Evolutionary conservation across 2,329 filamentous ascomycete species (phyloP), one percentile per base, ranked within the genome.

Genomic region (Pseudocercospora pini-densiflorae): DNA sequence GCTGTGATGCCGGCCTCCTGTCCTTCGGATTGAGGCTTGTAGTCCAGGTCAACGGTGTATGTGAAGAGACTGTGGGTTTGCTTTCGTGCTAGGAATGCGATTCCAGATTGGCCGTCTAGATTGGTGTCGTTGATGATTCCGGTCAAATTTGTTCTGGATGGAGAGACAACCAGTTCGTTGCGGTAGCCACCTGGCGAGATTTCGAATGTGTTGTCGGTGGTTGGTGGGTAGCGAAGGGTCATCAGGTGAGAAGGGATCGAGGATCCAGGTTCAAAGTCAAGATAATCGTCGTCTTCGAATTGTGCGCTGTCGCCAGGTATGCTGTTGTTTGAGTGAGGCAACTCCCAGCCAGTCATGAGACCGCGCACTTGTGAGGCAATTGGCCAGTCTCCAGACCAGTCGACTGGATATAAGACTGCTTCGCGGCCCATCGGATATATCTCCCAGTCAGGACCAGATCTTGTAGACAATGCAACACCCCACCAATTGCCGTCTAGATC

Each of bases 1-100:
- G 82, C 78, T 0, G 82, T 83, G 4, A 87, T 77, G 0, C 86
- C 86, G 1, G 84, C 83, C 72, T 88, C 86, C 65, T 85, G 81
- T 0, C 81, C 80, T 0, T 73, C 54, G 0, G 65, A 65, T 0
- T 73, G 73, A 0, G 85, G 81, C 0, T 71, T 63, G 69, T 83
- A 87, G 7, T 78, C 75, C 0, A 88, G 59, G 63, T 84, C 79
- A 2, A 85, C 80, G 54, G 77, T 80, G 72, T 80, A 88, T 0
- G 77, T 82, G 73, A 88, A 88, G 0, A 86, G 75, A 0, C 85
- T 85, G 67, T 88, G 82, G 5, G 84, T 84, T 72, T 89, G 86
- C 1, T 86, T 79, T 1, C 84, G 80, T 0, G 82, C 84, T 19
- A 89, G 78, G 54, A 89, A 87, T 0, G 85, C 81, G 73, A 86